Conservation (phyloP, 305 asterid species). For the Coffea humblotiana region DNA sequence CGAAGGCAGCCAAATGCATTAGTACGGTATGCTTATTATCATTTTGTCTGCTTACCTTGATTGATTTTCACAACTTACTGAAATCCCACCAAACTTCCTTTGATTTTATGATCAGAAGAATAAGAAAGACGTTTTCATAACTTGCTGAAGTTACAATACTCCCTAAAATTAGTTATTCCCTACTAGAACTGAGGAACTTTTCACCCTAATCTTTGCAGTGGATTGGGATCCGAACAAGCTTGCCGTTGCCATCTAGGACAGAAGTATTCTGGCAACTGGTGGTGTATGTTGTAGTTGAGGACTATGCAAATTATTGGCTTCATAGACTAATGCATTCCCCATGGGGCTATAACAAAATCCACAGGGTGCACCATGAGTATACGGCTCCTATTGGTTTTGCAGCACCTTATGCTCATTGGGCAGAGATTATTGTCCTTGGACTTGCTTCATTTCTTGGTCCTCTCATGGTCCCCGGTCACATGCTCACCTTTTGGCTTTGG, state of each 20-base stretch:
- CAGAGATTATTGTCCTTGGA: slow-evolving; percentile 66
- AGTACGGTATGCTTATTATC: too few relatives aligned
- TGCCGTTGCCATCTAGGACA: slow-evolving; percentile 57
- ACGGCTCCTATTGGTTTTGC: slow-evolving; percentile 70
- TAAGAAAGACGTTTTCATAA: too few relatives aligned
- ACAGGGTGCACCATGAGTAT: slow-evolving; percentile 74
- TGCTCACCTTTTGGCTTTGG: slow-evolving; percentile 76
- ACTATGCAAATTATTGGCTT: slow-evolving; percentile 78
- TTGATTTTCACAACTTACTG: too few relatives aligned
- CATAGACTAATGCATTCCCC: slow-evolving; percentile 59
- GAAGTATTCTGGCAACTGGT: slow-evolving; percentile 58
- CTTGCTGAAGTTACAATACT: too few relatives aligned
- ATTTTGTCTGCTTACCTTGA: too few relatives aligned
- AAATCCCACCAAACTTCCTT: too few relatives aligned
- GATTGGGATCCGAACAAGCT: slow-evolving; percentile 64
- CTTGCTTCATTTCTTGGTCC: slow-evolving; percentile 72
- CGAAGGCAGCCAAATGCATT: neutral
- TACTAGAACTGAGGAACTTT: neutral
- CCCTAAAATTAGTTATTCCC: neutral
- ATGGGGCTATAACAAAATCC: slow-evolving; percentile 73
- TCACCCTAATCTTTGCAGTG: slow-evolving; percentile 33
- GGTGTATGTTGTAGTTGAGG: slow-evolving; percentile 66
- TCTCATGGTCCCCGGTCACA: slow-evolving; percentile 59
- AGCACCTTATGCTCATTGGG: slow-evolving; percentile 84
- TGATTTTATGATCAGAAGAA: too few relatives aligned